Conservation (phyloP, 495 filamentous ascomycete genomes). For the Penicillium goetzii region DNA sequence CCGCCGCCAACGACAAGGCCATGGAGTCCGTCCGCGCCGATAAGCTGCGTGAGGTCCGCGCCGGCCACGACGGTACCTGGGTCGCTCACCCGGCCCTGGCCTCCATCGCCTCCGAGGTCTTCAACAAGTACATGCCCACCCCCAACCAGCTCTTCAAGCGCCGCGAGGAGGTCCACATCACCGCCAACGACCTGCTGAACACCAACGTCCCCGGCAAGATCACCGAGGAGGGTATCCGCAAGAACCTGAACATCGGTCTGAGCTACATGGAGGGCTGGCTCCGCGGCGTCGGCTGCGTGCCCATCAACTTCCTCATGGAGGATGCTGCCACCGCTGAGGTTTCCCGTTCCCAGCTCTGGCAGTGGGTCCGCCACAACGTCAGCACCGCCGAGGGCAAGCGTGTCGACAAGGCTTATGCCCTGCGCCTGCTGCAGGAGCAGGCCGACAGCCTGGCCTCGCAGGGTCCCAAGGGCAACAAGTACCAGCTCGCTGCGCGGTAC, state of each 20-base stretch:
- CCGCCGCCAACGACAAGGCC: slow-evolving; percentile 85
- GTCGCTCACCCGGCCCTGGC: slow-evolving; percentile 96
- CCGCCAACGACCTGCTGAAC: slow-evolving; percentile 90
- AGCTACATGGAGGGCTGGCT: slow-evolving; percentile 99
- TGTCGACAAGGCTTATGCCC: slow-evolving; percentile 87
- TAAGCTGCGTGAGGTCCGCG: slow-evolving; percentile 94
- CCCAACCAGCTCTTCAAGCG: slow-evolving; percentile 94
- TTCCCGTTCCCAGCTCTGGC: slow-evolving; percentile 89
- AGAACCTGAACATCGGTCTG: slow-evolving; percentile 96
- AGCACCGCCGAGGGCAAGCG: slow-evolving; percentile 87
- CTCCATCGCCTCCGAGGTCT: slow-evolving; percentile 84
- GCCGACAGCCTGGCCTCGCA: slow-evolving; percentile 73
- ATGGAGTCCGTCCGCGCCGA: slow-evolving; percentile 94
- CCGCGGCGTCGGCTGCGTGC: slow-evolving; percentile 91
- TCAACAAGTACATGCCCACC: slow-evolving; percentile 99
- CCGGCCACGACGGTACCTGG: slow-evolving; percentile 96
- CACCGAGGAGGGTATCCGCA: slow-evolving; percentile 94
- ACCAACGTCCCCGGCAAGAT: slow-evolving; percentile 96
- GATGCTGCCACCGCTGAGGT: slow-evolving; percentile 98
- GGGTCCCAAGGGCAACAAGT: slow-evolving; percentile 90
- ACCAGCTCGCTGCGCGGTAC: slow-evolving; percentile 85
- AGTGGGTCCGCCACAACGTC: slow-evolving; percentile 89
- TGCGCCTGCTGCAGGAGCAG: slow-evolving; percentile 86
- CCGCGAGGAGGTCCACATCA: slow-evolving; percentile 86
- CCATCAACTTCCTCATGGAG: slow-evolving; percentile 99